A percentile compares a stretch with the other conserved stretches of the same genome.
phyloP scores from a whole-genome alignment of 192 early-diverging fungal genomes.

The Phlyctochytrium planicorne region DNA sequence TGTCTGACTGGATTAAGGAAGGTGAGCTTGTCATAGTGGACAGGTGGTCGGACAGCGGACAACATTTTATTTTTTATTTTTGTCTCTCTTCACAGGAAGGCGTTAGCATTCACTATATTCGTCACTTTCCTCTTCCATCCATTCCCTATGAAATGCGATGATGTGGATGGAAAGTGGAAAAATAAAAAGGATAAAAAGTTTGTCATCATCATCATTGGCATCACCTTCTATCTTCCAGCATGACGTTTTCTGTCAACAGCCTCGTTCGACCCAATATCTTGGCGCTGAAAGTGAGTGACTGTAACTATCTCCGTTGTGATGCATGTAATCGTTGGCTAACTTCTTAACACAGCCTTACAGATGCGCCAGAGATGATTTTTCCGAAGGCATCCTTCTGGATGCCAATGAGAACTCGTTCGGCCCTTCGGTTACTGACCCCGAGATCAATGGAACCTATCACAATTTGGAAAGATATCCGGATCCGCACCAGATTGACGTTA shows the following conservation, averaged over 20 bases:
- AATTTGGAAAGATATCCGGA: slow-evolving; percentile 95
- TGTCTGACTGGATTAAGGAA: too few species aligned
- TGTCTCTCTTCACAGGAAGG: too few species aligned
- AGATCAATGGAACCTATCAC: slow-evolving; percentile 22
- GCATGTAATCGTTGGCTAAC: slow-evolving; percentile 33
- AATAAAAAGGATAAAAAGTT: too few species aligned
- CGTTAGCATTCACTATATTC: too few species aligned
- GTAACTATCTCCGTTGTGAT: neutral
- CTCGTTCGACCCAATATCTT: slow-evolving; percentile 6
- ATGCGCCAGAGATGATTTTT: slow-evolving; percentile 98
- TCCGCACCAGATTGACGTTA: slow-evolving; percentile 83
- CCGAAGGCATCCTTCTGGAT: slow-evolving; percentile 90
- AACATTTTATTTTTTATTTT: too few species aligned
- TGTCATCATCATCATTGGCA: too few species aligned
- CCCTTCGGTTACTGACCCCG: slow-evolving; percentile 31
- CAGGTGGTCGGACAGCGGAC: too few species aligned
- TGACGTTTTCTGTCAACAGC: neutral
- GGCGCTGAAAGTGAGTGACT: neutral
- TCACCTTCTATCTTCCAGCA: neutral
- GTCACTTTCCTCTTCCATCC: too few species aligned
- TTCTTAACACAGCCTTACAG: slow-evolving; percentile 72
- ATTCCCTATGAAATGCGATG: too few species aligned
- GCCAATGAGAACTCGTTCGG: slow-evolving; percentile 99
- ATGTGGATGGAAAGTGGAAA: too few species aligned
- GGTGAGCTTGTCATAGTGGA: too few species aligned